Evolutionary conservation across 495 filamentous ascomycete genomes (phyloP).

Genomic region (Xylaria venustula): DNA sequence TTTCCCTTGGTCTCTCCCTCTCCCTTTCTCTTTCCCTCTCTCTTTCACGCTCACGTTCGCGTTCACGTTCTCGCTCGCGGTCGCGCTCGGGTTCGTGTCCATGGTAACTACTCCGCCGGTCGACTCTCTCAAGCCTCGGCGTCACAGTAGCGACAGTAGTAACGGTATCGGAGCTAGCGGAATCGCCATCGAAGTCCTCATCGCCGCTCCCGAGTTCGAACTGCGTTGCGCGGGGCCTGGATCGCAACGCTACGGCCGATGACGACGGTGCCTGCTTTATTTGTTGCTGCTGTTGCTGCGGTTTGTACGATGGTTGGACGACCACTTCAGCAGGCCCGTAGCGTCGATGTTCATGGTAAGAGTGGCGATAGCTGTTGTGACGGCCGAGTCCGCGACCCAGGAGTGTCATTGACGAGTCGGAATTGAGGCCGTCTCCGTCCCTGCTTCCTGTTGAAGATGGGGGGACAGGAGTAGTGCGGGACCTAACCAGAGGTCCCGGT

Average conservation of each 20-base stretch:
- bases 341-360: conserved; percentile 9
- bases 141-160: conserved; percentile 5
- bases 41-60: neutral
- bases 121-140: neutral
- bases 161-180: conserved; percentile 5
- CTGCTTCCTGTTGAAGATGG: neutral
- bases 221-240: neutral
- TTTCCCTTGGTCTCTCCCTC: conserved; percentile 8
- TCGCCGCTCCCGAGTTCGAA: conserved; percentile 5
- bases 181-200: neutral
- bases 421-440: neutral
- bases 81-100: conserved; percentile 3
- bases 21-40: conserved; percentile 9
- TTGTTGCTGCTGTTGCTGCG: neutral
- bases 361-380: conserved; percentile 1
- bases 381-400: neutral
- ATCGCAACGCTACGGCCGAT: neutral
- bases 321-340: conserved; percentile 7
- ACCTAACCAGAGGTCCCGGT: neutral
- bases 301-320: neutral
- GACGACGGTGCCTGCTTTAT: neutral
- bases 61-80: neutral
- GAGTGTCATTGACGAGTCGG: neutral
- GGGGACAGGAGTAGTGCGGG: neutral
- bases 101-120: conserved; percentile 8